These are phyloP conservation scores for Hanseniaspora pseudoguilliermondii DNA, from an alignment of 805 yeast species.

Conservation along the genomic window DNA sequence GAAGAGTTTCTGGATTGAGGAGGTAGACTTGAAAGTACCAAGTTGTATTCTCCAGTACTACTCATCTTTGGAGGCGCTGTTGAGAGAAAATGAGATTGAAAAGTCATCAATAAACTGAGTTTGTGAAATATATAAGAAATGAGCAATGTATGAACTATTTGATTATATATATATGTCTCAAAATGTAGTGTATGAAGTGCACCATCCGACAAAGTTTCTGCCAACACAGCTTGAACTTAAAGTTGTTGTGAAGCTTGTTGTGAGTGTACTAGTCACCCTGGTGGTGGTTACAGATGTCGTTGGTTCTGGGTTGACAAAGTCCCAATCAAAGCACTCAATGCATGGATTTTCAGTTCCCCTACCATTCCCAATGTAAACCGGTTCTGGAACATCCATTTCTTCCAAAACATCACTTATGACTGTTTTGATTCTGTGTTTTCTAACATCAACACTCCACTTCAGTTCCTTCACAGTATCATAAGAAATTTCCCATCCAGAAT, in stretches of 20 bases:
- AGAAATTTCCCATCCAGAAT: conserved; percentile 73
- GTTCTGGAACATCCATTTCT: conserved; percentile 51
- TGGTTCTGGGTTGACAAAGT: conserved; percentile 40
- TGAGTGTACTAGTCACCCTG: conserved; percentile 16
- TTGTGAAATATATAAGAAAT: too few relatives aligned
- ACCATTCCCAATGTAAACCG: conserved; percentile 29
- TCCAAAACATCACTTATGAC: conserved; percentile 71
- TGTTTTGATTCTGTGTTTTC: conserved; percentile 81
- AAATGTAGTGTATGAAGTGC: conserved; percentile 22
- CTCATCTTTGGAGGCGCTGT: conserved; percentile 18
- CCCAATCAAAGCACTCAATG: conserved; percentile 84
- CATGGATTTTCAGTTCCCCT: conserved; percentile 61
- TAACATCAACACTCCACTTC: conserved; percentile 82
- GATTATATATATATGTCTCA: too few relatives aligned
- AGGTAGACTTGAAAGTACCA: conserved; percentile 21
- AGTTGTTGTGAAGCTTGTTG: conserved; percentile 15
- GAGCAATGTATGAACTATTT: too few relatives aligned
- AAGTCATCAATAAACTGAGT: not conserved
- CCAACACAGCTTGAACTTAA: conserved; percentile 24
- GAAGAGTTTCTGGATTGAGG: conserved; percentile 23
- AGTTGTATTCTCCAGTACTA: conserved; percentile 21
- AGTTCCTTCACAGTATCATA: conserved; percentile 80
- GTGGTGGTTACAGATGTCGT: conserved; percentile 26
- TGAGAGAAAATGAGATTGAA: conserved; percentile 14
- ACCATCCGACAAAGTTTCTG: conserved; percentile 27